Evolutionary conservation across 148 eudicot species (phyloP).

Genomic region (Rhododendron mucronatum): DNA sequence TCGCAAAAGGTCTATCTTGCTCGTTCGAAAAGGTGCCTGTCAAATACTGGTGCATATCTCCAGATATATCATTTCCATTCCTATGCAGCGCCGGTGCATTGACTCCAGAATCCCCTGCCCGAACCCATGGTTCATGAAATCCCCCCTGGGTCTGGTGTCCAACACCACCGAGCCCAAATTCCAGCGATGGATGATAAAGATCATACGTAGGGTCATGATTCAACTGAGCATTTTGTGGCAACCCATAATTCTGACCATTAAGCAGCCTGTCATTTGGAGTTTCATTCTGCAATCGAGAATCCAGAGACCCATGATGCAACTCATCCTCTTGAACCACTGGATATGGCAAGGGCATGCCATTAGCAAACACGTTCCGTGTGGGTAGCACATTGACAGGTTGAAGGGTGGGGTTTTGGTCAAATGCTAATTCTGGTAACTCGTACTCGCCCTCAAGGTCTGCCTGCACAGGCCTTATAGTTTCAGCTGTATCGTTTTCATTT

Average conservation of each 20-base stretch:
- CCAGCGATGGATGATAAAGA: conserved; percentile 33
- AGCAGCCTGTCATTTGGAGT: conserved; percentile 8
- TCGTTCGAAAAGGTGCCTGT: conserved; percentile 36
- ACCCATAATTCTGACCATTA: conserved; percentile 1
- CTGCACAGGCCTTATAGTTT: conserved; percentile 28
- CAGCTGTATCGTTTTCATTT: conserved; percentile 28
- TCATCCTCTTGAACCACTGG: conserved; percentile 26
- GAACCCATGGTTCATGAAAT: conserved; percentile 26
- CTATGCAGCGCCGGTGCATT: conserved; percentile 19
- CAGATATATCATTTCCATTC: conserved; percentile 35
- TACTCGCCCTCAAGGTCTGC: conserved; percentile 27
- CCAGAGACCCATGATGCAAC: conserved; percentile 4
- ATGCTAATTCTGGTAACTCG: conserved; percentile 32
- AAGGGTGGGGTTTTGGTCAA: conserved; percentile 26
- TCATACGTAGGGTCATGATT: conserved; percentile 32
- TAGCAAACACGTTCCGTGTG: conserved; percentile 21
- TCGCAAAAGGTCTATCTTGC: conserved; percentile 39
- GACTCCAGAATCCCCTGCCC: conserved; percentile 32
- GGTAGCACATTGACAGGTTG: conserved; percentile 31
- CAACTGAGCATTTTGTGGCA: conserved; percentile 27
- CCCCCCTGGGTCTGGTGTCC: conserved; percentile 28
- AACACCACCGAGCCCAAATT: conserved; percentile 29
- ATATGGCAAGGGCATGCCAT: conserved; percentile 27
- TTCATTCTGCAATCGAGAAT: conserved; percentile 7
- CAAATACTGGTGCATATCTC: conserved; percentile 32